These are phyloP conservation scores for Paspalum vaginatum DNA, from an alignment of 176 grass and related monocot genomes.

Conservation along the genomic window DNA sequence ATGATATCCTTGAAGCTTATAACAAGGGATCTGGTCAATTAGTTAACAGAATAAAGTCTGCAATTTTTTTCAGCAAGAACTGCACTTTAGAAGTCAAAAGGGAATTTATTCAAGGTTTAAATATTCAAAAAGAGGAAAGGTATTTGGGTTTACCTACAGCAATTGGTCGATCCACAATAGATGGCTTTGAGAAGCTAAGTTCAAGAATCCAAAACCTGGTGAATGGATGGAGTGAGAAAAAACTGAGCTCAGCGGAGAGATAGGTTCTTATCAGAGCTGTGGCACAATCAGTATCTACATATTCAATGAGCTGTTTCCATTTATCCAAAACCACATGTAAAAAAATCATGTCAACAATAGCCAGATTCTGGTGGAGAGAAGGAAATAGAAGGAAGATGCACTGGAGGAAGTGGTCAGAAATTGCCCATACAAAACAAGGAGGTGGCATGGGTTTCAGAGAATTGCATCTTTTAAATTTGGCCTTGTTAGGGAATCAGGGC, in stretches of 20 bases:
- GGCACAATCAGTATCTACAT: not conserved
- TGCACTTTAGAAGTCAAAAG: too few relatives aligned
- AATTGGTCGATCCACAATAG: too few relatives aligned
- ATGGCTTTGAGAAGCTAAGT: not conserved
- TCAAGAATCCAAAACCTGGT: too few relatives aligned
- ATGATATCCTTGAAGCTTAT: too few relatives aligned
- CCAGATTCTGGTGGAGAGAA: not conserved
- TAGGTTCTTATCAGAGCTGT: not conserved
- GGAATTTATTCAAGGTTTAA: rapidly evolving
- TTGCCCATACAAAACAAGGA: not conserved
- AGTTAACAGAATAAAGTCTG: too few relatives aligned
- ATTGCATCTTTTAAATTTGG: not conserved
- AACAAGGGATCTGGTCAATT: too few relatives aligned
- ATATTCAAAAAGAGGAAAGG: too few relatives aligned
- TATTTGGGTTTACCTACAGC: not conserved
- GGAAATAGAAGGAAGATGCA: not conserved
- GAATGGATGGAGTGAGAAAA: not conserved
- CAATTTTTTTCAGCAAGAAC: too few relatives aligned
- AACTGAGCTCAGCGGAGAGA: not conserved
- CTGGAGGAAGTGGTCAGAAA: not conserved
- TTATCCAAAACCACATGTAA: not conserved
- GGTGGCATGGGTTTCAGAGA: not conserved
- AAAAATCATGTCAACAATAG: not conserved
- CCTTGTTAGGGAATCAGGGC: not conserved
- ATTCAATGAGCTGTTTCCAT: not conserved